Evolutionary conservation across 1,139 yeast genomes (phyloP).

Genomic region (Blastobotrys aristatus): DNA sequence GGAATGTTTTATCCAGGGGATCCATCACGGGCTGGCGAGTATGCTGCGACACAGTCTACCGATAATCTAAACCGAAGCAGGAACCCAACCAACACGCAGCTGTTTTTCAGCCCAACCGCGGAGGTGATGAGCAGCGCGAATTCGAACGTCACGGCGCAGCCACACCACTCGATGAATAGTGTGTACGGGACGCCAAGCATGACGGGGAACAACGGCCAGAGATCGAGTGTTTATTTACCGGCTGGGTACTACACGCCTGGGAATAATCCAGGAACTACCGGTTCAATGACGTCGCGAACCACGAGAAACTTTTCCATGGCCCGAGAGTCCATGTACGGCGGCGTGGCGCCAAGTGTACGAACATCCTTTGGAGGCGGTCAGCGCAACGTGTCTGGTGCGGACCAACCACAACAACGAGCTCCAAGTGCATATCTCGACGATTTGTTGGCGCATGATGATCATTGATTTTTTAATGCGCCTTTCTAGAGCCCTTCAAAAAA

Average conservation of each 20-base stretch:
- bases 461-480: background rate
- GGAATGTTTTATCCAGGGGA: conserved; percentile 20
- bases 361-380: conserved; percentile 5
- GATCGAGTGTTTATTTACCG: conserved; percentile 34
- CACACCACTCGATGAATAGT: conserved; percentile 3
- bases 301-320: conserved; percentile 23
- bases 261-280: conserved; percentile 19
- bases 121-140: conserved; percentile 51
- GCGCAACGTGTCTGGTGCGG: background rate
- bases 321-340: conserved; percentile 13
- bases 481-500: no score
- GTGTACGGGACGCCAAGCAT: conserved; percentile 14
- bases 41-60: background rate
- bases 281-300: conserved; percentile 24
- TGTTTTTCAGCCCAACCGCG: conserved; percentile 77
- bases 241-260: conserved; percentile 35
- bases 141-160: conserved; percentile 15
- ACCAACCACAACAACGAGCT: conserved; percentile 27
- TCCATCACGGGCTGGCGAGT: conserved; percentile 17
- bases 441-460: conserved; percentile 28
- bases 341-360: conserved; percentile 13
- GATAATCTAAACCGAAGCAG: background rate
- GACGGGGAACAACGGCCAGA: conserved; percentile 16
- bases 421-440: conserved; percentile 39
- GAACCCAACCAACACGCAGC: conserved; percentile 18